Evolutionary conservation across 116 monocot genomes (phyloP).

Genomic region (Phalaenopsis hybrid): DNA sequence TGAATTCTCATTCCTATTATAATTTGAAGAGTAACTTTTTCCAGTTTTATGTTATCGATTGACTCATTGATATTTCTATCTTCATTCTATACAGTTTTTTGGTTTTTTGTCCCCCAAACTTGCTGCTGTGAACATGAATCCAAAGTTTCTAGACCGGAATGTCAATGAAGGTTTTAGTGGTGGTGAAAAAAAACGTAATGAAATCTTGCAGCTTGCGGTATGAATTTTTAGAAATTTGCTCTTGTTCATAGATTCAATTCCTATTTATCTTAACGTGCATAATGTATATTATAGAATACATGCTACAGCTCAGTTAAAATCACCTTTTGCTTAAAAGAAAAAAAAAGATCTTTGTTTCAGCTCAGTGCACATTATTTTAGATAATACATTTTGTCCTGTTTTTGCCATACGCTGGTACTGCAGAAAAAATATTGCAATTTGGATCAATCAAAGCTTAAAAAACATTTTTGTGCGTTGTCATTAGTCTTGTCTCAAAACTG

Average conservation of each 20-base stretch:
- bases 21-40: neutral
- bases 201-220: constrained; percentile 97
- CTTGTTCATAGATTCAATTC: neutral
- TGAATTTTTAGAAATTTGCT: neutral
- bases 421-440: too few species aligned
- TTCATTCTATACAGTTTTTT: constrained; percentile 66
- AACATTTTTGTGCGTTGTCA: too few species aligned
- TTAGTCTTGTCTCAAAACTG: too few species aligned
- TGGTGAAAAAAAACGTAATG: constrained; percentile 96
- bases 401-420: neutral
- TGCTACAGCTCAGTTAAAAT: neutral
- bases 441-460: too few species aligned
- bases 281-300: neutral
- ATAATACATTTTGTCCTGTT: neutral
- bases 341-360: neutral
- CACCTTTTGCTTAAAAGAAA: neutral
- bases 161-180: constrained; percentile 99
- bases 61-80: neutral
- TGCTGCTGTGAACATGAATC: constrained; percentile 69
- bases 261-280: neutral
- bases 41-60: constrained; percentile 3
- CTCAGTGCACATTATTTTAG: neutral
- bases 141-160: constrained; percentile 78
- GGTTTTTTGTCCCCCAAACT: constrained; percentile 64
- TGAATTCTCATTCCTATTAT: neutral